Conservation (phyloP, 345 rosid genomes). For the Brassica juncea region DNA sequence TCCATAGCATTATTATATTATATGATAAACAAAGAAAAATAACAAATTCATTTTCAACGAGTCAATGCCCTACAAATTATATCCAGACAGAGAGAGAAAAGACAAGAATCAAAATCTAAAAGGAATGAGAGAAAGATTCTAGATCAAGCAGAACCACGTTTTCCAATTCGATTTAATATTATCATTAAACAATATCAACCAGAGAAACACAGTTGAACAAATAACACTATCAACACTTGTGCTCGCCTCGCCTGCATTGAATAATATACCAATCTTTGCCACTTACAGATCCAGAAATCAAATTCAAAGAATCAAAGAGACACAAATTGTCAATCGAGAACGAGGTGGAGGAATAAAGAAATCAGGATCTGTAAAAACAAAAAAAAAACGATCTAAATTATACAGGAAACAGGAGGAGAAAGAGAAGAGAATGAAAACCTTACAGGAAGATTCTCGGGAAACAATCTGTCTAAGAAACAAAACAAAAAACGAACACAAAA, state of each 20-base stretch:
- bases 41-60: neutral
- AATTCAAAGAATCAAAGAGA: slow-evolving; percentile 5
- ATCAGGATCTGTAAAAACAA: neutral
- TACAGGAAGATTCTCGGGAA: neutral
- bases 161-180: slow-evolving; percentile 1
- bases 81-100: neutral
- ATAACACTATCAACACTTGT: neutral
- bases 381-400: neutral
- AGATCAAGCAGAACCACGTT: slow-evolving; percentile 22
- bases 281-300: neutral
- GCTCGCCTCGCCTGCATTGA: neutral
- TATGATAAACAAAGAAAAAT: neutral
- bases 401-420: neutral
- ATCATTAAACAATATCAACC: neutral
- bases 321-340: slow-evolving; percentile 9
- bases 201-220: neutral
- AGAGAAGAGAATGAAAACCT: neutral
- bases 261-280: neutral
- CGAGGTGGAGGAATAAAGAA: neutral
- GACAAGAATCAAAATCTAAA: neutral
- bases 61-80: neutral
- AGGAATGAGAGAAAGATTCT: slow-evolving; percentile 18
- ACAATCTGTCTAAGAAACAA: neutral
- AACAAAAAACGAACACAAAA: neutral
- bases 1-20: neutral